Evolutionary conservation across 176 grass and related monocot genomes (phyloP).

Genomic region (Dactylis glomerata): DNA sequence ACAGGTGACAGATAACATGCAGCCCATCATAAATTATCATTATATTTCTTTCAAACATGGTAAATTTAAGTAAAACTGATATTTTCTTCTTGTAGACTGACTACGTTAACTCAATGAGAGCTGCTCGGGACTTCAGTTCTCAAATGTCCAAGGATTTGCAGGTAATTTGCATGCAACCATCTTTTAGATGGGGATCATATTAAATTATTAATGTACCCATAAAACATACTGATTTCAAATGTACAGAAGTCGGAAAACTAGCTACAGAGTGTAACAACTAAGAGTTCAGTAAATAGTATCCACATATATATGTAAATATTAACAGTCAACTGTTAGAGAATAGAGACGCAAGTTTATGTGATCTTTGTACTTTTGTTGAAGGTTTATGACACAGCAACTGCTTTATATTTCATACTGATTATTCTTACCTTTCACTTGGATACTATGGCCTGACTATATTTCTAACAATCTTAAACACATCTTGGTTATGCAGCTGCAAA

Average conservation of each 20-base stretch:
- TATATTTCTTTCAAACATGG: not conserved
- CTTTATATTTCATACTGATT: not conserved
- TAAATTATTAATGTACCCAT: not conserved
- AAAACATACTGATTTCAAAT: conserved; percentile 17
- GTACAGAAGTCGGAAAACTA: not conserved
- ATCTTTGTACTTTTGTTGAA: conserved; percentile 8
- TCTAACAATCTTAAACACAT: conserved; percentile 34
- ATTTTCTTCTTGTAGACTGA: conserved; percentile 56
- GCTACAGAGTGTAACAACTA: not conserved
- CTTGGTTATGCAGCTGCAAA: conserved; percentile 66
- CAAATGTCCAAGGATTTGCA: conserved; percentile 81
- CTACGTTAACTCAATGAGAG: conserved; percentile 93
- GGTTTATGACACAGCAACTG: not conserved
- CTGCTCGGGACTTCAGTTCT: conserved; percentile 86
- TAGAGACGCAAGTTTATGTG: not conserved
- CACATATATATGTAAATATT: not conserved
- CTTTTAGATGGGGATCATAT: not conserved
- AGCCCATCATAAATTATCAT: conserved; percentile 3
- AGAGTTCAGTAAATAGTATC: not conserved
- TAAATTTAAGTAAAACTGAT: conserved; percentile 23
- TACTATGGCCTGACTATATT: not conserved
- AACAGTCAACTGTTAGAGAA: not conserved
- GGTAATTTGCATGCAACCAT: conserved; percentile 43
- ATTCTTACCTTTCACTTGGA: conserved; percentile 3
- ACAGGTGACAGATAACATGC: conserved; percentile 62